Evolutionary conservation across 257 asterid species (phyloP).

Genomic region (Nemophila menziesii): DNA sequence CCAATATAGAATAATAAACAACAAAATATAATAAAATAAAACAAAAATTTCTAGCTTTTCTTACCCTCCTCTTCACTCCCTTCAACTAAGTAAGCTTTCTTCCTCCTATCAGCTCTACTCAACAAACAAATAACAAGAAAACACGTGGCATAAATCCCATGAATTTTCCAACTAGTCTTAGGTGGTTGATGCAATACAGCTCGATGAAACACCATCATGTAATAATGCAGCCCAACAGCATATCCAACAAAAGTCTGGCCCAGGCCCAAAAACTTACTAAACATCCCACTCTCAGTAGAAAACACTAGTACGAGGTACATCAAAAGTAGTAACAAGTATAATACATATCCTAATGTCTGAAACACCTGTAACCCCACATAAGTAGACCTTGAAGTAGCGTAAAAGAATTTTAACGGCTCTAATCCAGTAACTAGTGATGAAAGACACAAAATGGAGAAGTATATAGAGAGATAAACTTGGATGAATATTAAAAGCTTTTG

Average conservation of each 20-base stretch:
- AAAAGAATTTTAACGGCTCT: constrained; percentile 76
- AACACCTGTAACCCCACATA: constrained; percentile 62
- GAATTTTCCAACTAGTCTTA: constrained; percentile 67
- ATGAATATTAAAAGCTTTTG: constrained; percentile 68
- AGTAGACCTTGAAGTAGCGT: constrained; percentile 78
- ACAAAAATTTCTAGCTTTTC: constrained; percentile 26
- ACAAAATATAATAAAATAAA: background rate
- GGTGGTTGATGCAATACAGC: constrained; percentile 80
- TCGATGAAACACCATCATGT: constrained; percentile 71
- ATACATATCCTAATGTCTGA: constrained; percentile 56
- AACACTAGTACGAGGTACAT: constrained; percentile 75
- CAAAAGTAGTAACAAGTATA: constrained; percentile 75
- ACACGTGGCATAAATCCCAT: constrained; percentile 72
- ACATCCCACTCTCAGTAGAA: constrained; percentile 56
- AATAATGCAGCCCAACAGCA: constrained; percentile 82
- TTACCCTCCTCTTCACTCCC: constrained; percentile 78
- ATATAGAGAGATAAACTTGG: constrained; percentile 71
- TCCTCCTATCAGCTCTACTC: constrained; percentile 45
- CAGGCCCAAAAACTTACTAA: constrained; percentile 52
- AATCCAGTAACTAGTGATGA: constrained; percentile 66
- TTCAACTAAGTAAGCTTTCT: constrained; percentile 65
- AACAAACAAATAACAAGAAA: constrained; percentile 60
- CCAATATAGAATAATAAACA: background rate
- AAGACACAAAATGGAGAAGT: constrained; percentile 65
- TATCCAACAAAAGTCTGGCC: constrained; percentile 85